Base-by-base conservation (phyloP, 2,329 filamentous ascomycete species). In the Colletotrichum theobromicola region DNA sequence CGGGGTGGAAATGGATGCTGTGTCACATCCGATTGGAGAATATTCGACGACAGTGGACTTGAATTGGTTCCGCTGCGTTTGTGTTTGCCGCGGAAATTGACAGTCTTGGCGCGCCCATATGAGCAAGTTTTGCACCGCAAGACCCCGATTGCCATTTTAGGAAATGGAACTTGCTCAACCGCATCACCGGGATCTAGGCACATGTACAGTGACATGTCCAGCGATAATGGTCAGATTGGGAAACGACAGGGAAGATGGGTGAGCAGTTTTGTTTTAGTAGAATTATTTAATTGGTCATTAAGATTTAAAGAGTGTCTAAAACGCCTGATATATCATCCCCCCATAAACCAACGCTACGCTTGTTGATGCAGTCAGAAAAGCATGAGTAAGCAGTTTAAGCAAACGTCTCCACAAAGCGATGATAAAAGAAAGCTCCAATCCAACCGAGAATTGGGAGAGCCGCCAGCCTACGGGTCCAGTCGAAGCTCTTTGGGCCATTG, bases 381-480 rank as follows among this genome's bases (percentile, higher is more conserved):
- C 9, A 15, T 67, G n/a, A n/a, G 53, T 53, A 46, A 67, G 50
- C 55, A 32, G 30, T 24, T 58, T 63, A 74, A n/a, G 57, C 72
- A 50, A 72, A 74, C 18, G 68, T 60, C 68, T 46, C 68, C 55
- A 72, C 57, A 30, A 74, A 21, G 26, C 72, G 55, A 3, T 74
- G 72, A 26, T 74, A 74, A 12, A 74, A 74, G 37, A 72, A 26
- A 32, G 64, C 32, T 4, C 72, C 72, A 9, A 74, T 55, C 61
- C 68, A 74, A 15, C 62, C 64, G 32, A 74, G 21, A 18, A 74
- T 37, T 16, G 68, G 72, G 30, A 74, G 53, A 2, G 72, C 61
- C 12, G 72, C 72, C 37, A 74, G 46, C 32, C 57, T 72, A n/a
- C 68, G 68, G n/a, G 62, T 34, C 72, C 72, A 74, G 68, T 74